Evolutionary conservation across 2,329 filamentous ascomycete species (phyloP), one percentile per base, ranked within the genome.

Genomic region (Ceratocystis alfenasii): DNA sequence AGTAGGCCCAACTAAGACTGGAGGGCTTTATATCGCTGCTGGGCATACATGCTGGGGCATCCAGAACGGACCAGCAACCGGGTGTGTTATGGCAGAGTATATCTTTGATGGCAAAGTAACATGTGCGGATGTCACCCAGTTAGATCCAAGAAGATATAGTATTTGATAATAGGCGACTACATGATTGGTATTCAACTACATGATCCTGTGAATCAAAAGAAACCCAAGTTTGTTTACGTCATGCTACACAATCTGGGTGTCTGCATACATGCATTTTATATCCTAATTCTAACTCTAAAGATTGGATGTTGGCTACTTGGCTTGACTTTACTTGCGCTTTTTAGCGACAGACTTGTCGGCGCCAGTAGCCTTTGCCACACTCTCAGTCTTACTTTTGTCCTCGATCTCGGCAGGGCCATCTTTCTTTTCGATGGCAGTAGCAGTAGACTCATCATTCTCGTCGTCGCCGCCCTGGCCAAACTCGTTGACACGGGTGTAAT

Each of bases 31-130:
- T 74, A 79, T 97, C 68, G 94, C 94, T 0, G 83, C 90, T 0
- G 94, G 94, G 0, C 94, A 99, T 78, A 96, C 91, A 1, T 97
- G 93, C 77, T 99, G 94, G 94, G 94, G 94, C 0, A 96, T 99
- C 25, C 93, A 97, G 77, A 97, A 99, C 76, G 90, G 86, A 0
- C 92, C 93, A 0, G 94, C 82, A 1, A 97, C 93, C 6, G 89
- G 89, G 3, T 89, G 87, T 75, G 74, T 93, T 48, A 87, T 94
- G 78, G 87, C 87, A 46, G 88, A 93, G 74, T 85, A 89, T 75
- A 77, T 94, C 1, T 85, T 92, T 71, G 88, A 92, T 65, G 89
- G 88, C 0, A 75, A 78, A 68, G 83, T 87, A 0, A 85, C 75
- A 72, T 91, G 87, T 70, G 87, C 88, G 3, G 80, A 86, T 68